phyloP scores from a whole-genome alignment of 1,139 yeast genomes.

The Pichia sp. region DNA sequence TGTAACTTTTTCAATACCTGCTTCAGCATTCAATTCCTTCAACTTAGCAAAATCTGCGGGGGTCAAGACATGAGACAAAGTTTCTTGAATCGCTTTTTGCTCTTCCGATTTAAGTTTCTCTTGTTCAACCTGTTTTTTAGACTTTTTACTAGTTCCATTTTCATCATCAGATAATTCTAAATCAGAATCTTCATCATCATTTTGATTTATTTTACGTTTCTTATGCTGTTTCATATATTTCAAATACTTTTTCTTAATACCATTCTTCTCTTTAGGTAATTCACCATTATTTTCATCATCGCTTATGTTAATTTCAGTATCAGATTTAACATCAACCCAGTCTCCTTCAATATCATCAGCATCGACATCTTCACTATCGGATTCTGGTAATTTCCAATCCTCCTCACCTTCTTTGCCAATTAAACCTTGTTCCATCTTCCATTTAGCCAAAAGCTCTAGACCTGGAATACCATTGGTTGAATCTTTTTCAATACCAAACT shows the following conservation, averaged over 20 bases:
- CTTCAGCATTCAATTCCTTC: conserved; percentile 76
- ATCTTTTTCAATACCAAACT: conserved; percentile 66
- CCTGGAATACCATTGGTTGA: conserved; percentile 76
- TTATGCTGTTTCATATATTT: conserved; percentile 31
- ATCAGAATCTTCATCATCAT: conserved; percentile 38
- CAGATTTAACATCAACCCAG: conserved; percentile 55
- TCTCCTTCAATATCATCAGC: conserved; percentile 53
- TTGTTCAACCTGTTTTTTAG: conserved; percentile 30
- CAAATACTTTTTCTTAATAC: conserved; percentile 29
- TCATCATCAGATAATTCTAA: conserved; percentile 37
- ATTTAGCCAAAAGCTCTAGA: conserved; percentile 77
- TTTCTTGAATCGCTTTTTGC: conserved; percentile 48
- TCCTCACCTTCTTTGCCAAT: conserved; percentile 37
- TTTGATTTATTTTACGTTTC: conserved; percentile 22
- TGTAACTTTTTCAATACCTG: conserved; percentile 74
- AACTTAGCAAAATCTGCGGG: conserved; percentile 97
- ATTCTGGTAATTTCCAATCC: conserved; percentile 39
- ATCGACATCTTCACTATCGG: conserved; percentile 32
- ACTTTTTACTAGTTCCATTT: conserved; percentile 27
- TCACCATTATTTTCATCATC: conserved; percentile 37
- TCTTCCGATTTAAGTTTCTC: conserved; percentile 28
- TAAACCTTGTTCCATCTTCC: conserved; percentile 71
- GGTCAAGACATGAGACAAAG: conserved; percentile 75
- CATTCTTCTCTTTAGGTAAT: conserved; percentile 39
- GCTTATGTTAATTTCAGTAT: conserved; percentile 50